Percentiles rank a stretch among this genome's conserved stretches.
Evolutionary conservation across 768 basidiomycete species (phyloP).

Genomic region (Xerocomus spinulosus): DNA sequence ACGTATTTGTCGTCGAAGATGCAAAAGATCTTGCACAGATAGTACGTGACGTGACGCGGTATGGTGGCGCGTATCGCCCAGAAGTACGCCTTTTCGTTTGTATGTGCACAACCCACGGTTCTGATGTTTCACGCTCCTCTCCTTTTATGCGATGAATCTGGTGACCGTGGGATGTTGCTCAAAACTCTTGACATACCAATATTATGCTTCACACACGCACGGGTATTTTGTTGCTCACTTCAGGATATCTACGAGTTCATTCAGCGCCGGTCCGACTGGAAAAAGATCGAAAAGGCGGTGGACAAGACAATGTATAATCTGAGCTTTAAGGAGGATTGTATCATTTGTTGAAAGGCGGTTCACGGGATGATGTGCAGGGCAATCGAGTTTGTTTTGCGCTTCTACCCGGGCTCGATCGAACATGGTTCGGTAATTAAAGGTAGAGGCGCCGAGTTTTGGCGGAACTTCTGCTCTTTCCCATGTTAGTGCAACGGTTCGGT

Average conservation of each 20-base stretch:
- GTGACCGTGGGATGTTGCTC: too few relatives aligned
- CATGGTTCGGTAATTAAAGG: too few relatives aligned
- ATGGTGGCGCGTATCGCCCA: constrained; percentile 91
- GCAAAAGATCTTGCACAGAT: constrained; percentile 96
- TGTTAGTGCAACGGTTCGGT: too few relatives aligned
- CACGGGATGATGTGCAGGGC: not conserved
- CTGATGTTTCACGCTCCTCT: not conserved
- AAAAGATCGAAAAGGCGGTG: constrained; percentile 95
- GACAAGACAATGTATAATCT: constrained; percentile 94
- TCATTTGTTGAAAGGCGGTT: constrained; percentile 32
- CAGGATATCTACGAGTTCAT: constrained; percentile 96
- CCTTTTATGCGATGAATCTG: too few relatives aligned
- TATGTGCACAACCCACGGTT: not conserved
- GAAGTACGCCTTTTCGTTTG: constrained; percentile 55
- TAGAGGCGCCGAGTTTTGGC: too few relatives aligned
- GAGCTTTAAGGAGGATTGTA: constrained; percentile 90
- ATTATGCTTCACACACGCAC: not conserved
- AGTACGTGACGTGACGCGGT: constrained; percentile 90
- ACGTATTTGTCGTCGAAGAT: constrained; percentile 93
- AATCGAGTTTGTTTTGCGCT: not conserved
- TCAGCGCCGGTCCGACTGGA: constrained; percentile 93
- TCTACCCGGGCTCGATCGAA: too few relatives aligned
- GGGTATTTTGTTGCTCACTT: not conserved
- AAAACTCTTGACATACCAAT: too few relatives aligned
- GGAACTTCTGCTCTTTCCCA: too few relatives aligned